A percentile compares a stretch with the other conserved stretches of the same genome.
Evolutionary conservation across 495 filamentous ascomycete genomes (phyloP).

Genomic region (Tuber aestivum): DNA sequence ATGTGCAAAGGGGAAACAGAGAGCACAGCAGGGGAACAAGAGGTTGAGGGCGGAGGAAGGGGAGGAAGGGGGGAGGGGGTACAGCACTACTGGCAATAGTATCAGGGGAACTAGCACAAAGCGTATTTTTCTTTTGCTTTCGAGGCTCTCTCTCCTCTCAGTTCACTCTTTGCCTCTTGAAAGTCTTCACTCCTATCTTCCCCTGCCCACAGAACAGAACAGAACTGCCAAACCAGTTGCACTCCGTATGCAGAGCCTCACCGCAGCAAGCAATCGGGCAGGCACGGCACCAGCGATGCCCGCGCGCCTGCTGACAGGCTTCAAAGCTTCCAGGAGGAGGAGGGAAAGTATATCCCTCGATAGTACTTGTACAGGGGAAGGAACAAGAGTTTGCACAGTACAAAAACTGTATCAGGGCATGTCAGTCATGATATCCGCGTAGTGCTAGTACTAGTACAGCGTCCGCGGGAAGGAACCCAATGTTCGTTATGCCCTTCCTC

Average conservation of each 20-base stretch:
- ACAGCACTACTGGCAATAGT: not conserved
- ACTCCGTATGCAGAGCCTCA: not conserved
- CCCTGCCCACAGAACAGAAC: not conserved
- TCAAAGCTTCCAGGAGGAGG: not conserved
- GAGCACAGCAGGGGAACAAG: not conserved
- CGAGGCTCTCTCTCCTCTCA: not conserved
- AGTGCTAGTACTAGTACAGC: not conserved
- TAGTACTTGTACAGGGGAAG: not conserved
- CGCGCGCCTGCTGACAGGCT: not conserved
- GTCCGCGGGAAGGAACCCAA: not conserved
- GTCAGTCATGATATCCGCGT: not conserved
- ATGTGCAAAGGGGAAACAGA: not conserved
- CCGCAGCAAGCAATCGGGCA: not conserved
- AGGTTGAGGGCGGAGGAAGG: no score
- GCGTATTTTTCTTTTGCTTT: slow-evolving; percentile 3
- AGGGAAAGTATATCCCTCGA: not conserved
- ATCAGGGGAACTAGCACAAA: not conserved
- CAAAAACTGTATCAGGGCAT: not conserved
- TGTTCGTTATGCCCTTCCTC: slow-evolving; percentile 1
- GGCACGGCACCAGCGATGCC: not conserved
- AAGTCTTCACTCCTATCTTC: not conserved
- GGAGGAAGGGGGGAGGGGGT: not conserved
- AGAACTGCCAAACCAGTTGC: not conserved
- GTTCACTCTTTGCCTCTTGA: not conserved
- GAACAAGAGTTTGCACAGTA: not conserved